A percentile compares a stretch with the other conserved stretches of the same genome.
Conservation (phyloP, 257 asterid species). For the Plantago major region DNA sequence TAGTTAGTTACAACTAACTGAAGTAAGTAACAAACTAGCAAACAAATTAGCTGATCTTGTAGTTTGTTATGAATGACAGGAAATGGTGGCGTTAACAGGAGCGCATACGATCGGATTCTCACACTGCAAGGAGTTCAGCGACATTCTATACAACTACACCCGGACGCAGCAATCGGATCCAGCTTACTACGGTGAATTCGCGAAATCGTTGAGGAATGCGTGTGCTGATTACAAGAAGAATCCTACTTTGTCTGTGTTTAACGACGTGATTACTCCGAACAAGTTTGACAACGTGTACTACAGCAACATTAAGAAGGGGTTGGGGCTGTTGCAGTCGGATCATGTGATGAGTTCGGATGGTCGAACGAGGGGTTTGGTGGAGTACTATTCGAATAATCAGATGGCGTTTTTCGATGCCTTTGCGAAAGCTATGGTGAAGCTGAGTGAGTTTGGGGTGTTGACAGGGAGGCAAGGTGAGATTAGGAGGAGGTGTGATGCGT, state of each 20-base stretch:
- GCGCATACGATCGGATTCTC: constrained; percentile 98
- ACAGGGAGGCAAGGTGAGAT: constrained; percentile 75
- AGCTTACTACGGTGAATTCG: constrained; percentile 63
- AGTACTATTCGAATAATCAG: constrained; percentile 53
- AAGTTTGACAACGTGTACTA: constrained; percentile 71
- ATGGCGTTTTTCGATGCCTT: constrained; percentile 65
- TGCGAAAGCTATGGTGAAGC: constrained; percentile 74
- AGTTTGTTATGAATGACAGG: constrained; percentile 15
- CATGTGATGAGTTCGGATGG: constrained; percentile 52
- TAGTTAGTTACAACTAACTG: no score
- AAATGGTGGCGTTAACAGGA: constrained; percentile 83
- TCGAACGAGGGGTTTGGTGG: constrained; percentile 48
- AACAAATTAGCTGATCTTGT: no score
- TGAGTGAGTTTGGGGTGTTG: constrained; percentile 57
- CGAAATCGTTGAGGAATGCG: constrained; percentile 47
- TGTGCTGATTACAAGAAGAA: constrained; percentile 50
- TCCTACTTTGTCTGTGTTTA: constrained; percentile 76
- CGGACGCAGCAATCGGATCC: constrained; percentile 48
- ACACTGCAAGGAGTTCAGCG: constrained; percentile 81
- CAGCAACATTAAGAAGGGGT: constrained; percentile 56
- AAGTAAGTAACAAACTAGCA: no score
- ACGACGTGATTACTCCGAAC: constrained; percentile 67
- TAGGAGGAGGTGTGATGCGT: constrained; percentile 85
- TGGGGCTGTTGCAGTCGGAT: constrained; percentile 71
- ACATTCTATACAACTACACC: constrained; percentile 62